Evolutionary conservation across 192 early-diverging fungal genomes (phyloP).

Genomic region (Backusella parvicylindrica): DNA sequence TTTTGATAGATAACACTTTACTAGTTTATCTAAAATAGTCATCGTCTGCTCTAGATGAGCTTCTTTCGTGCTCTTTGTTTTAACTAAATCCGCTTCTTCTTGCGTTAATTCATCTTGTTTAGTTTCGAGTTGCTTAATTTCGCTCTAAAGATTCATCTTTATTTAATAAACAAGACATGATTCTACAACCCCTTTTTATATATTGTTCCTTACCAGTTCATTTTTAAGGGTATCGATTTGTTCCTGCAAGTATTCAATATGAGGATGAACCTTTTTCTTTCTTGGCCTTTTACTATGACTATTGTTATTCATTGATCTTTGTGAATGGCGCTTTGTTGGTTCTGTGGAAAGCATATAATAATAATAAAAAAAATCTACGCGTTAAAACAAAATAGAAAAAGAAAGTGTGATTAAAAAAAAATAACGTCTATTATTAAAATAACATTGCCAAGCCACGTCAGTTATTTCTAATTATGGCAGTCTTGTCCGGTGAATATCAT

Average conservation of each 20-base stretch:
- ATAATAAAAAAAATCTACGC: background rate
- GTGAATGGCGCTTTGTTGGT: background rate
- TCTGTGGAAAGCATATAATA: background rate
- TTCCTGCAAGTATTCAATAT: constrained; percentile 2
- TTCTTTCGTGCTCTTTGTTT: background rate
- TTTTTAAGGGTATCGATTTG: background rate
- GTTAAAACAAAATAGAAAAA: background rate
- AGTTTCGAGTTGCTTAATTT: background rate
- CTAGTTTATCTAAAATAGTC: background rate
- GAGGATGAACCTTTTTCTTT: constrained; percentile 4
- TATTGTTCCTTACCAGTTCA: background rate
- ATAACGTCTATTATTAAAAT: background rate
- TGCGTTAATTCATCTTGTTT: background rate
- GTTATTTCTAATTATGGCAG: background rate
- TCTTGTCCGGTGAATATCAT: background rate
- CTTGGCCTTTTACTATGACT: background rate
- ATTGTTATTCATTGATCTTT: background rate
- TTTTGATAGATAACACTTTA: background rate
- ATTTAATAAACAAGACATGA: background rate
- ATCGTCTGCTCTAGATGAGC: background rate
- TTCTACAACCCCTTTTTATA: background rate
- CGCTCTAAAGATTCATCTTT: background rate
- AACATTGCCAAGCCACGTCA: background rate
- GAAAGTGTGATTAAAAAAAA: background rate
- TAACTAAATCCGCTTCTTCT: background rate